phyloP scores from a whole-genome alignment of 257 asterid genomes.

The Solanum medicagineum region DNA sequence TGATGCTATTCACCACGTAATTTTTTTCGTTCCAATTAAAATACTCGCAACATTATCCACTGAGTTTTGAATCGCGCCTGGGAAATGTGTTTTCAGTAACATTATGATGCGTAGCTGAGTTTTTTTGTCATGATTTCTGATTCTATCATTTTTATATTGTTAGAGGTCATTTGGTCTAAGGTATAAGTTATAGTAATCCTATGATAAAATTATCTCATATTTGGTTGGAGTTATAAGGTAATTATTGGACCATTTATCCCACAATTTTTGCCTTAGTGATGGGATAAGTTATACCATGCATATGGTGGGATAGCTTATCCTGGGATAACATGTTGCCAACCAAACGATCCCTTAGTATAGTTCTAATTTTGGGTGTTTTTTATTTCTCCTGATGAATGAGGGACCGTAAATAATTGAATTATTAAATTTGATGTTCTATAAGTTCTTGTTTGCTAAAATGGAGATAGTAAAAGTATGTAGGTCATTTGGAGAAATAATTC shows the following conservation, averaged over 20 bases:
- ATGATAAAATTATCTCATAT: too few relatives aligned
- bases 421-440: background rate
- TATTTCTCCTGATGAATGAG: background rate
- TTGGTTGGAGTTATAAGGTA: too few relatives aligned
- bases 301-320: too few relatives aligned
- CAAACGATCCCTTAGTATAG: too few relatives aligned
- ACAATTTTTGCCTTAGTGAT: too few relatives aligned
- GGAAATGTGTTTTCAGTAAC: background rate
- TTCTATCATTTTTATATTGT: background rate
- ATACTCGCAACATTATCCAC: background rate
- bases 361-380: background rate
- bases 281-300: too few relatives aligned
- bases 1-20: constrained; percentile 33
- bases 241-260: too few relatives aligned
- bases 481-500: background rate
- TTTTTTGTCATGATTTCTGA: background rate
- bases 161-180: too few relatives aligned
- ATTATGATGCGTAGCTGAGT: background rate
- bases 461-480: background rate
- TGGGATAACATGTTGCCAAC: too few relatives aligned
- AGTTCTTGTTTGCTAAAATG: background rate
- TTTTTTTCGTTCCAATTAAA: background rate
- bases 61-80: background rate
- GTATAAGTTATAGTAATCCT: too few relatives aligned
- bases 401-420: background rate